Evolutionary conservation across 1,284 basidiomycete genomes (phyloP).

Genomic region (Ceratobasidium sp.): DNA sequence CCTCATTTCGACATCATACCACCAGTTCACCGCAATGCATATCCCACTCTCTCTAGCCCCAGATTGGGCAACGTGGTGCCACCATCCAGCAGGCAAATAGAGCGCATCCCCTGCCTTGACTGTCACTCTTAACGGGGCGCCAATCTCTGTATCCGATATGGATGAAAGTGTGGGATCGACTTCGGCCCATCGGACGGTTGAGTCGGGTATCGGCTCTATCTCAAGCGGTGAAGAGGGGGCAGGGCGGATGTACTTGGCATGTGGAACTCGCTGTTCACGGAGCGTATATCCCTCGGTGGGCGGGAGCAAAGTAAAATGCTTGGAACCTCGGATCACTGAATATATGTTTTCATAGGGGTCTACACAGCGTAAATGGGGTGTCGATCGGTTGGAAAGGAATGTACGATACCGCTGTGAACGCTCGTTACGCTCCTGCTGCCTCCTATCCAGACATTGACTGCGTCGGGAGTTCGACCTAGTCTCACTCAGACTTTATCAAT

Average conservation of each 20-base stretch:
- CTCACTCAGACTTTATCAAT: background rate
- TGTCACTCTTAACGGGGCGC: slow-evolving; percentile 67
- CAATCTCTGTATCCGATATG: slow-evolving; percentile 46
- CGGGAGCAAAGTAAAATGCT: slow-evolving; percentile 82
- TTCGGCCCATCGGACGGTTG: slow-evolving; percentile 73
- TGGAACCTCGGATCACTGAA: slow-evolving; percentile 78
- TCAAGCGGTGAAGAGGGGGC: slow-evolving; percentile 51
- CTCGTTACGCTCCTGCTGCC: slow-evolving; percentile 75
- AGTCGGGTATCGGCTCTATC: slow-evolving; percentile 57
- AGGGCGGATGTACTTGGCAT: slow-evolving; percentile 65
- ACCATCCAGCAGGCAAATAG: slow-evolving; percentile 91
- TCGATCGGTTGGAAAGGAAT: background rate
- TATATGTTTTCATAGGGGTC: slow-evolving; percentile 94
- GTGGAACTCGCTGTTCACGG: slow-evolving; percentile 69
- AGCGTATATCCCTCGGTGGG: slow-evolving; percentile 85
- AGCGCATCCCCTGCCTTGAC: slow-evolving; percentile 75
- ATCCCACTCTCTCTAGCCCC: slow-evolving; percentile 56
- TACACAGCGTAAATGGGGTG: slow-evolving; percentile 47
- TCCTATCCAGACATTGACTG: slow-evolving; percentile 91
- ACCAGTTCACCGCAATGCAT: slow-evolving; percentile 83
- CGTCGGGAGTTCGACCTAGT: slow-evolving; percentile 73
- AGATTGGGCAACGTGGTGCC: slow-evolving; percentile 80
- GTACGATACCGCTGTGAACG: slow-evolving; percentile 73
- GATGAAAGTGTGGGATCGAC: slow-evolving; percentile 60
- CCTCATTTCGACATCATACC: slow-evolving; percentile 77